Conservation (phyloP, 2,329 filamentous ascomycete genomes). For the Karstenula rhodostoma region DNA sequence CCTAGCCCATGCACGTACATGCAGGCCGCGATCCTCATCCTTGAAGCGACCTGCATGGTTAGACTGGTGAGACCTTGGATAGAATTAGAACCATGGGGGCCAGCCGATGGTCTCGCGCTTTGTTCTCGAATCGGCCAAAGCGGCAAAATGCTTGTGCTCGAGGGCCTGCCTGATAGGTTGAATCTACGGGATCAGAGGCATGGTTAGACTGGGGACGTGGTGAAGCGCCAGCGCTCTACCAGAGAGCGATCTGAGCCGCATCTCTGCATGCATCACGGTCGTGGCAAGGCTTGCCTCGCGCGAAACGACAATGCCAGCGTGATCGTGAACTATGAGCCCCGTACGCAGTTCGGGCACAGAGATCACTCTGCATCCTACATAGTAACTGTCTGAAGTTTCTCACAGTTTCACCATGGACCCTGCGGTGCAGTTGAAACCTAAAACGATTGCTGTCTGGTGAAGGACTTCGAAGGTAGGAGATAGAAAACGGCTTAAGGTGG, state of each 20-base stretch:
- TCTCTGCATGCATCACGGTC: conserved; percentile 32
- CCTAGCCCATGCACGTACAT: conserved; percentile 38
- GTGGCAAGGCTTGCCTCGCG: conserved; percentile 44
- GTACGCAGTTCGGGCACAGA: background rate
- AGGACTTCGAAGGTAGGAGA: conserved; percentile 18
- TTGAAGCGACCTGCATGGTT: conserved; percentile 39
- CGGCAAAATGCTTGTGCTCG: conserved; percentile 35
- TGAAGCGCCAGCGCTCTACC: conserved; percentile 26
- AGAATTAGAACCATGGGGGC: conserved; percentile 37
- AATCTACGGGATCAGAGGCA: conserved; percentile 26
- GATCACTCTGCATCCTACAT: conserved; percentile 3
- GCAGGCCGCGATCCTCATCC: conserved; percentile 33
- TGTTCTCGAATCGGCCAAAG: conserved; percentile 29
- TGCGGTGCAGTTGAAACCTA: conserved; percentile 16
- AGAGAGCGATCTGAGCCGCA: conserved; percentile 39
- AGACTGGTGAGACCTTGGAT: conserved; percentile 43
- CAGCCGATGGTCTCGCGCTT: conserved; percentile 28
- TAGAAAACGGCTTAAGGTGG: conserved; percentile 22
- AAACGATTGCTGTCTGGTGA: conserved; percentile 22
- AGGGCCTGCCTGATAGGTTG: conserved; percentile 41
- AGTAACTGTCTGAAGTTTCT: conserved; percentile 16
- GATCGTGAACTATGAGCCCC: background rate
- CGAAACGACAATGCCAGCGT: conserved; percentile 14
- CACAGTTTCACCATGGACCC: conserved; percentile 27
- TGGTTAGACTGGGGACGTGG: conserved; percentile 28